A percentile compares a stretch with the other conserved stretches of the same genome.
Conservation (phyloP, 2,329 filamentous ascomycete species). For the Xylaria sp. region DNA sequence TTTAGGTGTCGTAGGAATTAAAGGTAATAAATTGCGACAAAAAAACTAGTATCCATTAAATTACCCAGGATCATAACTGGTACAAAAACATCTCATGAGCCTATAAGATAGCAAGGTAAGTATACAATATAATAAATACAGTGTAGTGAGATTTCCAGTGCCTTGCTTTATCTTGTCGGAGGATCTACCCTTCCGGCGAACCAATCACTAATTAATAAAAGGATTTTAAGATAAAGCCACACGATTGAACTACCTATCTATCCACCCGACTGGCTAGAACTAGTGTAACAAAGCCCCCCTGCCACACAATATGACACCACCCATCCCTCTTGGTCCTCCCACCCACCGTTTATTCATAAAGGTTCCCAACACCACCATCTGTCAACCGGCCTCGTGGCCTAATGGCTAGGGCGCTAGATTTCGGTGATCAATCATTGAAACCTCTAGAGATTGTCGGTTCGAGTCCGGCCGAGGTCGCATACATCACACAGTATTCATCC, state of each 20-base stretch:
- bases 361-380: background rate
- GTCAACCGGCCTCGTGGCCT: conserved; percentile 37
- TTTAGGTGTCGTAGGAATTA: background rate
- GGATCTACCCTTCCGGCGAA: background rate
- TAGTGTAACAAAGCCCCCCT: background rate
- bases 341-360: background rate
- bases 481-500: conserved; percentile 32
- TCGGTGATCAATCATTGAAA: conserved; percentile 24
- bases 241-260: background rate
- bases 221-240: background rate
- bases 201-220: background rate
- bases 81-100: background rate
- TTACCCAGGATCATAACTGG: too few species aligned
- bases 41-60: too few species aligned
- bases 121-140: too few species aligned
- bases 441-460: conserved; percentile 41
- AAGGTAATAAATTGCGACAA: background rate
- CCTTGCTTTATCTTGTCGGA: background rate
- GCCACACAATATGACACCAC: background rate
- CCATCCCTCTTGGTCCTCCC: background rate
- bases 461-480: conserved; percentile 39
- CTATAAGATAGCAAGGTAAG: background rate
- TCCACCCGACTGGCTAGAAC: background rate
- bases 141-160: background rate
- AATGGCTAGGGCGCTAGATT: conserved; percentile 40